Conservation (phyloP, 2,329 filamentous ascomycete genomes). For the Colletotrichum chlorophyti region DNA sequence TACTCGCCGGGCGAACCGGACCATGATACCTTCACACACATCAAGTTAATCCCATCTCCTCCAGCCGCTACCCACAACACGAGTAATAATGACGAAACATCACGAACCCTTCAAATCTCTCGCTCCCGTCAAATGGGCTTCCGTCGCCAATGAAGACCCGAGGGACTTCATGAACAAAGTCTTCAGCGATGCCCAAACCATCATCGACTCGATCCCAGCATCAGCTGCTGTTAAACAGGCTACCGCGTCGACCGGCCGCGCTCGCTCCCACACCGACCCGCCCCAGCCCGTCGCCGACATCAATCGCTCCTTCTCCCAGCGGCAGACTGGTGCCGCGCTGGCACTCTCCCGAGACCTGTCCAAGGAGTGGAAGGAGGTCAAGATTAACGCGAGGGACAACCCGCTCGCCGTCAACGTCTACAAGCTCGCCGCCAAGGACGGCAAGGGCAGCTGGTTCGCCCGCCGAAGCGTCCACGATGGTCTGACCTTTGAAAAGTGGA, state of each 20-base stretch:
- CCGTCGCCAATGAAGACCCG: conserved; percentile 53
- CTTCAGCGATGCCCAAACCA: conserved; percentile 71
- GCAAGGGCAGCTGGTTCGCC: conserved; percentile 89
- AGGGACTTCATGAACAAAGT: conserved; percentile 62
- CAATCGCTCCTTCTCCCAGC: conserved; percentile 49
- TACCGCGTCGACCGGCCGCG: conserved; percentile 51
- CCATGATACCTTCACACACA: conserved; percentile 16
- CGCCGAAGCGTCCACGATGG: conserved; percentile 83
- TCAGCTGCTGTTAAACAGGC: conserved; percentile 40
- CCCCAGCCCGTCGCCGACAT: conserved; percentile 59
- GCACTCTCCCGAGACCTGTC: conserved; percentile 63
- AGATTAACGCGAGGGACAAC: conserved; percentile 74
- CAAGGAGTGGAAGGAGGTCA: conserved; percentile 88
- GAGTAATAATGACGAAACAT: conserved; percentile 61
- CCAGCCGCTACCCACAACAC: neutral
- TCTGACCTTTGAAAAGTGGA: conserved; percentile 79
- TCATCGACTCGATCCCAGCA: conserved; percentile 78
- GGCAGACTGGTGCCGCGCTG: conserved; percentile 53
- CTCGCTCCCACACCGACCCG: conserved; percentile 64
- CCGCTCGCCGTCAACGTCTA: conserved; percentile 79
- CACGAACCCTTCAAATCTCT: conserved; percentile 66
- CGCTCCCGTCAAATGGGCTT: conserved; percentile 60
- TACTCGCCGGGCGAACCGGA: conserved; percentile 3
- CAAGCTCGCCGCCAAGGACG: conserved; percentile 80
- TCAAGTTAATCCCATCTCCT: neutral